Conservation (phyloP, 2,329 filamentous ascomycete genomes). For the Exophiala oligosperma region DNA sequence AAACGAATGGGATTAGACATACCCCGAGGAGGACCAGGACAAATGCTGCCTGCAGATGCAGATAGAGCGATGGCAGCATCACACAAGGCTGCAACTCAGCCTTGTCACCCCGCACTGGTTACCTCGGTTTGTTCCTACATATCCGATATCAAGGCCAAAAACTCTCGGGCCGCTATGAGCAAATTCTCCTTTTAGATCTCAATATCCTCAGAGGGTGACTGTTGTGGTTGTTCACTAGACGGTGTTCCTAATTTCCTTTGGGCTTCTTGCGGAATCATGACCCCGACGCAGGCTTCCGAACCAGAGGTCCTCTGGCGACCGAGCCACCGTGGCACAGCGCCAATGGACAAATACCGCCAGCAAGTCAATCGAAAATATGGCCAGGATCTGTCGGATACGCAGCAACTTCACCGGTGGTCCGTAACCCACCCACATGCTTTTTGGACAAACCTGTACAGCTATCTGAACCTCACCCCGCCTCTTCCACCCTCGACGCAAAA, state of each 20-base stretch:
- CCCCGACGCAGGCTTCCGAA: neutral
- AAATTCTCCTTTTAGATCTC: too few species aligned
- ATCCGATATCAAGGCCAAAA: neutral
- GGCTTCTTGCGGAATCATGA: neutral
- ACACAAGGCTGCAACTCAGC: neutral
- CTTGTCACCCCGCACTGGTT: neutral
- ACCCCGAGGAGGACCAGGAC: too few species aligned
- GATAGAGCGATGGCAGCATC: too few species aligned
- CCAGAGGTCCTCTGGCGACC: conserved; percentile 1
- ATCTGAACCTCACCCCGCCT: conserved; percentile 35
- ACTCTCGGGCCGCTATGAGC: too few species aligned
- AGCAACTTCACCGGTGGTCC: conserved; percentile 43
- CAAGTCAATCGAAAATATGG: conserved; percentile 26
- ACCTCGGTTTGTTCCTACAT: neutral
- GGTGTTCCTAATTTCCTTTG: too few species aligned
- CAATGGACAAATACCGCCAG: conserved; percentile 25
- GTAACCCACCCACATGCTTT: conserved; percentile 43
- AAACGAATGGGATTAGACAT: too few species aligned
- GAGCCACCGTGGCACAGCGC: conserved; percentile 13
- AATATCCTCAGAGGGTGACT: too few species aligned
- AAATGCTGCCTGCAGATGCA: too few species aligned
- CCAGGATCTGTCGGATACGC: conserved; percentile 27
- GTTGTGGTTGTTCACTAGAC: too few species aligned
- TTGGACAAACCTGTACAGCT: conserved; percentile 45
- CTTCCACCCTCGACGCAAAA: conserved; percentile 34